Conservation (phyloP, 2,329 filamentous ascomycete species). For the Cryphonectria nitschkei region DNA sequence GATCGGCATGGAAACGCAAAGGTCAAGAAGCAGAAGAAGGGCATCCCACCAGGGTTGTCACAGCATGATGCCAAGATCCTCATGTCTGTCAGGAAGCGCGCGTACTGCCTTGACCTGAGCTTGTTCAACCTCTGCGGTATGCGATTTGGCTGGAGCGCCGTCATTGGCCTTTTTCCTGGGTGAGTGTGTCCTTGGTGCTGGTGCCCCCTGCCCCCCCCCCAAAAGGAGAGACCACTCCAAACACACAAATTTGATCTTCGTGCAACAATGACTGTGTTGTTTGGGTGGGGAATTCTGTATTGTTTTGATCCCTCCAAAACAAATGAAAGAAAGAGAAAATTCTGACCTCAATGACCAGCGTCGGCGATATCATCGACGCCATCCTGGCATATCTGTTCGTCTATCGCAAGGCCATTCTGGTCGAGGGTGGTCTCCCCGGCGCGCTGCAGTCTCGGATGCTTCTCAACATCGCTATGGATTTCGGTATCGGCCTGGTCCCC, state of each 20-base stretch:
- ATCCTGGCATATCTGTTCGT: slow-evolving; percentile 73
- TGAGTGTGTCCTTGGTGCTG: slow-evolving; percentile 50
- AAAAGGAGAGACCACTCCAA: too few species aligned
- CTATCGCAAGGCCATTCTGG: slow-evolving; percentile 69
- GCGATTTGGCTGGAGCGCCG: slow-evolving; percentile 84
- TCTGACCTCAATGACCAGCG: slow-evolving; percentile 46
- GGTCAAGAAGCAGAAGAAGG: slow-evolving; percentile 82
- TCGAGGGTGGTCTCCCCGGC: slow-evolving; percentile 75
- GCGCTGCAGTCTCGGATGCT: slow-evolving; percentile 72
- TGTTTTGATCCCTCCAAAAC: background rate
- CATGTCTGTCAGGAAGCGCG: slow-evolving; percentile 81
- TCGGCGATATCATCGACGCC: slow-evolving; percentile 76
- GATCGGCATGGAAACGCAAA: slow-evolving; percentile 47
- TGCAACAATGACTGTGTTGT: too few species aligned
- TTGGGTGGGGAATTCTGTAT: background rate
- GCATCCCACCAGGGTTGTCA: slow-evolving; percentile 80
- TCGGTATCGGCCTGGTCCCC: slow-evolving; percentile 73
- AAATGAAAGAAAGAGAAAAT: background rate
- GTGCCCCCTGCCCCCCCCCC: too few species aligned
- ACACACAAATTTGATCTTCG: too few species aligned
- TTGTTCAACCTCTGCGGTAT: slow-evolving; percentile 82
- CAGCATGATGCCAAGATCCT: slow-evolving; percentile 80
- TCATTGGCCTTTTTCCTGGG: slow-evolving; percentile 83
- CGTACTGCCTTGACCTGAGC: slow-evolving; percentile 83
- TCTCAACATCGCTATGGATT: slow-evolving; percentile 76